phyloP scores from a whole-genome alignment of 140 eudicot species.

The Flaveria floridana region DNA sequence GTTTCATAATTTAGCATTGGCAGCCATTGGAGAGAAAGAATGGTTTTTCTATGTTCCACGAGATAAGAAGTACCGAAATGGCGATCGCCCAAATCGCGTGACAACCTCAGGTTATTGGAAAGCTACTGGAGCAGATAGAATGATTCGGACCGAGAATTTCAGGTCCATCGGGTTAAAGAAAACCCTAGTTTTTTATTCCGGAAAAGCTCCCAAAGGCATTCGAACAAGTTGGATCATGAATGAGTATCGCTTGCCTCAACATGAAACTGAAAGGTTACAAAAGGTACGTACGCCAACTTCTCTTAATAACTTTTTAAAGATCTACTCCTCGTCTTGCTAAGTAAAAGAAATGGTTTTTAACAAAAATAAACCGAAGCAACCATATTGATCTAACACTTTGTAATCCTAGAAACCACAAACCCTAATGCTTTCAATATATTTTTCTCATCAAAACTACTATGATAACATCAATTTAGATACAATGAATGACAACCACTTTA shows the following conservation, averaged over 20 bases:
- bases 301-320: background rate
- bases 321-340: background rate
- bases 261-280: slow-evolving; percentile 82
- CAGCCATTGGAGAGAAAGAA: slow-evolving; percentile 96
- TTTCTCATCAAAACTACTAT: background rate
- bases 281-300: slow-evolving; percentile 55
- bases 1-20: slow-evolving; percentile 50
- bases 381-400: background rate
- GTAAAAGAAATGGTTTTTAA: background rate
- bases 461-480: background rate
- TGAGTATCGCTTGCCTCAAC: slow-evolving; percentile 92
- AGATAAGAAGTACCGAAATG: slow-evolving; percentile 85
- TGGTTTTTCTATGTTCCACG: slow-evolving; percentile 98
- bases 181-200: slow-evolving; percentile 90
- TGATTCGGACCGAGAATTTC: slow-evolving; percentile 67
- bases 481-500: background rate
- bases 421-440: background rate
- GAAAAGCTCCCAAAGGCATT: slow-evolving; percentile 93
- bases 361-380: background rate
- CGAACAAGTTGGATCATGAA: slow-evolving; percentile 98
- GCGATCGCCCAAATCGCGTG: slow-evolving; percentile 92
- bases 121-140: slow-evolving; percentile 96
- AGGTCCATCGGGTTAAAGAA: slow-evolving; percentile 83
- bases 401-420: slow-evolving; percentile 7
- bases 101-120: slow-evolving; percentile 98